Conservation (phyloP, 352 stramenopile species). For the Phytophthora sp. region DNA sequence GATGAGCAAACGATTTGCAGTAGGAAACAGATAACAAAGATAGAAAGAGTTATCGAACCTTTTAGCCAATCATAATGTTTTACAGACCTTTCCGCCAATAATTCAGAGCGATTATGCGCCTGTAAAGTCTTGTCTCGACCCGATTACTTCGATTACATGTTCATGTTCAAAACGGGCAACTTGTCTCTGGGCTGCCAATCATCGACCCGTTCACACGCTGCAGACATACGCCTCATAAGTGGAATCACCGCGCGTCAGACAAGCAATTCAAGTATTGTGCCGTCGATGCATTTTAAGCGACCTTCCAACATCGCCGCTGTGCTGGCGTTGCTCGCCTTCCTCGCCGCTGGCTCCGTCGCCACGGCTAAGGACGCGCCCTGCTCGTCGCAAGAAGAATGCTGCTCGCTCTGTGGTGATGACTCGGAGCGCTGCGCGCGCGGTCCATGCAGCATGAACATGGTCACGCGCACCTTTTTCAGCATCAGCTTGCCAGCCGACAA, state of each 20-base stretch:
- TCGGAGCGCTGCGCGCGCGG: constrained; percentile 58
- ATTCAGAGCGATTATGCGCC: too few species aligned
- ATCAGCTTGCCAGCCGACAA: constrained; percentile 47
- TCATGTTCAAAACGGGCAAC: too few species aligned
- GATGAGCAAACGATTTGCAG: too few species aligned
- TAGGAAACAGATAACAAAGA: too few species aligned
- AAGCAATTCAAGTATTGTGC: not conserved
- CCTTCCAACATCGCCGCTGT: not conserved
- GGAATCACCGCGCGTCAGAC: not conserved
- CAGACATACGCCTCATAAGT: constrained; percentile 1
- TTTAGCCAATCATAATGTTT: too few species aligned
- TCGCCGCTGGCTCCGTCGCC: not conserved
- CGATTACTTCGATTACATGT: too few species aligned
- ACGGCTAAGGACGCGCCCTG: constrained; percentile 30
- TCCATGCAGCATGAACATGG: constrained; percentile 51
- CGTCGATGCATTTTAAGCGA: constrained; percentile 10
- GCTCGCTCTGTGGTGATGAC: constrained; percentile 47
- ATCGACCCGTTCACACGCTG: not conserved
- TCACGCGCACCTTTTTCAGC: constrained; percentile 60
- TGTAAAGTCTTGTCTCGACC: too few species aligned
- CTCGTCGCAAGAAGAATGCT: constrained; percentile 48
- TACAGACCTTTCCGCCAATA: too few species aligned
- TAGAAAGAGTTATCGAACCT: too few species aligned
- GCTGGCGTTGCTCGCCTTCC: constrained; percentile 9
- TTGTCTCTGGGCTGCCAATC: not conserved